phyloP scores from a whole-genome alignment of 768 basidiomycete species.

The Termitomyces sp. region DNA sequence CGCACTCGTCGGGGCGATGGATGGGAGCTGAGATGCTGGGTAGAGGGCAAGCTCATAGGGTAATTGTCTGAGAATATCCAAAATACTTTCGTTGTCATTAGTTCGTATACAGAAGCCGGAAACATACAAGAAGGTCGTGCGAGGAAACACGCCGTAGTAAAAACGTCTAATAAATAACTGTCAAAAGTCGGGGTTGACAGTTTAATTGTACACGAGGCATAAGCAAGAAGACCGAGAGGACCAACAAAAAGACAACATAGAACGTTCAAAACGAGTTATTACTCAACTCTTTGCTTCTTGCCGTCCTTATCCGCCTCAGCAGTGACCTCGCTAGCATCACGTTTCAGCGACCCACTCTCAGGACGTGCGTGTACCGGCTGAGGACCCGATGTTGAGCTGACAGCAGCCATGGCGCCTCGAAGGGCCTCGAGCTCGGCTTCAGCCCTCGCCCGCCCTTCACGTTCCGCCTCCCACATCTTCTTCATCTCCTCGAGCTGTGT shows the following conservation, averaged over 20 bases:
- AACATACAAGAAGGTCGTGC: conserved; percentile 2
- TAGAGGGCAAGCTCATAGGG: no score
- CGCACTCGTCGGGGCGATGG: no score
- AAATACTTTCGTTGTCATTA: not conserved
- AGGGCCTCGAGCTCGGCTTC: conserved; percentile 65
- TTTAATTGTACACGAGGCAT: conserved; percentile 1
- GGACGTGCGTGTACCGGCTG: conserved; percentile 9
- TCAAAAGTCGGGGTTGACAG: not conserved
- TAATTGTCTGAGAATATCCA: no score
- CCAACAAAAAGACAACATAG: not conserved
- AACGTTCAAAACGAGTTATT: not conserved
- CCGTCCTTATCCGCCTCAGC: conserved; percentile 13
- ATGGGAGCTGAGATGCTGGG: no score
- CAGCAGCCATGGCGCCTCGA: conserved; percentile 26
- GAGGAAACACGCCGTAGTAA: conserved; percentile 1
- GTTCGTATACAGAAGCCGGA: conserved; percentile 1
- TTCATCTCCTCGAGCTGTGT: conserved; percentile 80
- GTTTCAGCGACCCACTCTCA: conserved; percentile 13
- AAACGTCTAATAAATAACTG: conserved; percentile 11
- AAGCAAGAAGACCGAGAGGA: not conserved
- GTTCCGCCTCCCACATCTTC: conserved; percentile 79
- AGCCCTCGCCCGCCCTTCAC: conserved; percentile 50
- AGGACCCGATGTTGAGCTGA: not conserved
- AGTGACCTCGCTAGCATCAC: conserved; percentile 9
- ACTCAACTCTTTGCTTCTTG: conserved; percentile 41